Base-by-base conservation (phyloP, 2,329 filamentous ascomycete species). In the Colletotrichum siamense region DNA sequence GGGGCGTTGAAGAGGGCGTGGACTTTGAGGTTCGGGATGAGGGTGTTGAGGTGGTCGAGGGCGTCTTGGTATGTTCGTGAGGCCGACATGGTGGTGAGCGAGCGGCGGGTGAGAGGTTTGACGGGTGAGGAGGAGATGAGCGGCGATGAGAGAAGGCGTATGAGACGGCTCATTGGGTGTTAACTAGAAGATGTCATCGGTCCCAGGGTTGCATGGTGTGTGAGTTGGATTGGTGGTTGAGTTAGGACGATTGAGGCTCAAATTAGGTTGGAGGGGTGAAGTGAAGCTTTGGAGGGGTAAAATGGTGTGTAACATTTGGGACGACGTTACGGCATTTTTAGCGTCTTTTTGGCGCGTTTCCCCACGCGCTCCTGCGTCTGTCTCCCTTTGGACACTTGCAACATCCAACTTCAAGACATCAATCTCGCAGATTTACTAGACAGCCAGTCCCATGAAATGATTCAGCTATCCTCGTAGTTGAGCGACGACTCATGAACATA, bases 21-120 rank as follows among this genome's bases (percentile, higher is more conserved):
- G 61, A 78, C 18, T 26, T 74, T 73, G 49, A 74, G 75, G 59
- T 78, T 78, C 3, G 77, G 77, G 68, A 77, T 75, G 65, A 78
- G 77, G 59, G 69, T 77, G 71, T 78, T 73, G 26, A 78, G 71
- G 22, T 52, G 75, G 36, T 10, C 39, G n/a, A 78, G 68, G 68
- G 77, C 75, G 36, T 75, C 75, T 49, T 63, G 24, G 71, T 78
- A 78, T 4, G 75, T 69, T n/a, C 77, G 75, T 24, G 73, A 73
- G 9, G 71, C 18, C 18, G 73, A 13, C 73, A 76, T 76, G n/a
- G 64, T 65, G 44, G 12, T 30, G 64, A 68, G 26, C 15, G 15
- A 16, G 6, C 63, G 30, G 61, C 3, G 9, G 69, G 63, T 55
- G 67, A 18, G 36, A n/a, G 63, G n/a, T 15, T 59, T 73, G 32